Base-by-base conservation (phyloP, 2,329 filamentous ascomycete genomes). In the Phialophora verrucosa region DNA sequence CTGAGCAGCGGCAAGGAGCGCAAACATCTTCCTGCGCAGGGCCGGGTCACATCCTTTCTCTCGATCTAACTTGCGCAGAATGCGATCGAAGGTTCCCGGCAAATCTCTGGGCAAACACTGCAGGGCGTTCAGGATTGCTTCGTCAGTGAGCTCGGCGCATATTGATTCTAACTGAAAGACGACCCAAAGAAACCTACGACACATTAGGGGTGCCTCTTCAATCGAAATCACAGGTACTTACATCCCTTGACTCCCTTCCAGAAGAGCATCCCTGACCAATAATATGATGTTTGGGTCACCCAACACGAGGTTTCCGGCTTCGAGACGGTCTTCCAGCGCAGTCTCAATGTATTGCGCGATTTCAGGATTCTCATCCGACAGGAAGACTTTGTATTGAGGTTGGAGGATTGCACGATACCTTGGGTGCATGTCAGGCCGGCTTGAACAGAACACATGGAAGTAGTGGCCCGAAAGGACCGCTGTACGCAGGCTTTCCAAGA, bases 161-260 rank as follows among this genome's bases (percentile, higher is more conserved):
- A 73, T 56, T 17, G 69, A 68, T 53, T 71, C 64, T 4, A 73
- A 68, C 27, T 64, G 63, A 50, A 73, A 65, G 53, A 57, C 27
- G 5, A 60, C 58, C 70, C 69, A 73, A 11, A 73, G 70, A 42
- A 73, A 71, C 71, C 71, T 69, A 31, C 29, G 3, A 12, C 12
- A 3, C 6, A 42, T 54, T 20, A 54, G 51, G 2, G 14, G 23
- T 10, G 51, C 4, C 7, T 54, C 27, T 25, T n/a, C 20, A 35
- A 17, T 42, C 14, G 20, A 53, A 29, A 20, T 23, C 27, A 20
- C 1, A n/a, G 3, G 20, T 32, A 68, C 70, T 66, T 63, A 71
- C 70, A 72, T 72, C 38, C 70, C 70, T 20, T 69, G 38, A 25
- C 69, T 63, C 51, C 60, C 62, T 12, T 66, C 44, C 38, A 62